Percentiles rank a stretch among this genome's conserved stretches.
These are phyloP conservation scores for Cadophora malorum DNA, from an alignment of 2,329 filamentous ascomycete species.

Conservation along the genomic window DNA sequence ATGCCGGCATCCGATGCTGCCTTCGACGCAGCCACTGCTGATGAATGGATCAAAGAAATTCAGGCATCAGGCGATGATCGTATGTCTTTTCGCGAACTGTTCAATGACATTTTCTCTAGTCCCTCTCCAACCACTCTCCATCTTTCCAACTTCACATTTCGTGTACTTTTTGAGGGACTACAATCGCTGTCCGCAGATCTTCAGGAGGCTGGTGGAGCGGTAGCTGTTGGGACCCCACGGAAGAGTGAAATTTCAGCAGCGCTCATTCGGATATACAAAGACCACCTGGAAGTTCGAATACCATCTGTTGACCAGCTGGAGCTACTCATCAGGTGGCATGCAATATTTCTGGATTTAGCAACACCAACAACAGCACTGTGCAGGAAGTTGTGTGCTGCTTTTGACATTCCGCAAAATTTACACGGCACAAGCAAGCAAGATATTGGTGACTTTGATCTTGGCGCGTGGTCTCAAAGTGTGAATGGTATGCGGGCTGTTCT, in stretches of 20 bases:
- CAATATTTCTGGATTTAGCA: not conserved
- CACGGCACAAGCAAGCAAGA: not conserved
- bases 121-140: not conserved
- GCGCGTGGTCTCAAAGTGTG: not conserved
- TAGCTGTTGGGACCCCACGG: not conserved
- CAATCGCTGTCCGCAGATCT: not conserved
- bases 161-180: not conserved
- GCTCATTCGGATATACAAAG: not conserved
- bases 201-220: not conserved
- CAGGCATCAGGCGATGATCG: not conserved
- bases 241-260: not conserved
- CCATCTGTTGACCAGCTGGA: not conserved
- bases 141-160: not conserved
- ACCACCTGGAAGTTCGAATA: not conserved
- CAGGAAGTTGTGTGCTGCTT: not conserved
- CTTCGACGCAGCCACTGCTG: slow-evolving; percentile 47
- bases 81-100: not conserved
- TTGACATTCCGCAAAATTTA: not conserved
- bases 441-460: not conserved
- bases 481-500: not conserved
- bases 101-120: not conserved
- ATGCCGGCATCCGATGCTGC: slow-evolving; percentile 49
- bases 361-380: not conserved
- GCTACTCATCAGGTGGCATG: not conserved
- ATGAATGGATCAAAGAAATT: not conserved